Base-by-base conservation (phyloP, 352 stramenopile genomes). In the Phytopythium aichiense region DNA sequence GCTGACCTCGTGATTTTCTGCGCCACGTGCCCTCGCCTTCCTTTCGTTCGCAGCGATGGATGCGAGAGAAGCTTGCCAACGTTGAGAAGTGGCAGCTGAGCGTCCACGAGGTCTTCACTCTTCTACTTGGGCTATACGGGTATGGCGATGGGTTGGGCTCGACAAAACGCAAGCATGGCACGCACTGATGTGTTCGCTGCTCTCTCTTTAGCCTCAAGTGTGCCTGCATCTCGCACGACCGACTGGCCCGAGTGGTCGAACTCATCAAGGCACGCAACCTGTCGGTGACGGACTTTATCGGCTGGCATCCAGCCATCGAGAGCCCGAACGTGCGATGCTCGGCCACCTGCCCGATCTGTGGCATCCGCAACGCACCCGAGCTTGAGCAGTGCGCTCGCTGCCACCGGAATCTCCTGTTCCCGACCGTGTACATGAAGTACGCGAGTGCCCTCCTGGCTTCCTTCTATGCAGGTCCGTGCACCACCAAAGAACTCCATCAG, bases 241-340 rank as follows among this genome's bases (percentile, higher is more conserved):
- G 84, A 30, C 73, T 80, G 20, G 68, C 83, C 5, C 78, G 78
- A 57, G 61, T 85, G 11, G 67, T 88, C 12, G 68, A 72, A 11
- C 56, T 89, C 1, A 76, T 93, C 38, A 74, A 86, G 45, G 62
- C 74, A 1, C 83, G 81, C 56, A 89, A 91, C 3, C 85, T 87
- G 56, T 81, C 79, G 7, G 76, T 83, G 7, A 89, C 76, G 13
- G 84, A 95, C 54, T 91, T 76, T 52, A 73, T 95, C 23, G 87
- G 87, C 6, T 95, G 87, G 87, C 81, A 95, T 57, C 87, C 87
- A 28, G 73, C 69, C 3, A 87, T 90, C 33, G 87, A 95, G 74
- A 70, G 74, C 20, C 84, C 84, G 2, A 75, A 74, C n/a, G 82
- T 89, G 28, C 72, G 76, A 13, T 93, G 79, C 67, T 92, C 87